Base-by-base conservation (phyloP, 441 rosid genomes). In the Brassica hybrid region DNA sequence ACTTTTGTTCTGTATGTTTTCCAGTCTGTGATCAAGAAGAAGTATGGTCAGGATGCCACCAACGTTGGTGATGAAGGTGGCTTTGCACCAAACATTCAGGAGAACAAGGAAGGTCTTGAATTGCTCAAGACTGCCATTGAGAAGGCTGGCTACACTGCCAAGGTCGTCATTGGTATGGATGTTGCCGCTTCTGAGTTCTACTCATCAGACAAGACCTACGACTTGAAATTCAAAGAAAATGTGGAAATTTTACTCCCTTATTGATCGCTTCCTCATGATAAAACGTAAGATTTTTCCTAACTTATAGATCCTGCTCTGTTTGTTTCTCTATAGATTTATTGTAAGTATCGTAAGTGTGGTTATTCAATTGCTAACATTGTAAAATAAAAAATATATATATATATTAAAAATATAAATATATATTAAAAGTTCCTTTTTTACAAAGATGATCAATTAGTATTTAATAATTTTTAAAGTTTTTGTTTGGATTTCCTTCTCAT, bases 41-140 rank as follows among this genome's bases (percentile, higher is more conserved):
- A 93, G 85, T 94, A 94, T 2, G 98, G 98, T 8, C 98, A 94
- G 80, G 99, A 94, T 83, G 98, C 99, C 48, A 93, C 97, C 30
- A 94, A 94, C 72, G 99, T 94, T 4, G 98, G 99, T 81, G 99
- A 94, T 80, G 99, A 94, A 82, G 99, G 98, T 82, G 99, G 99
- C 62, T 94, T 94, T 27, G 99, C 99, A 50, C 99, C 99, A 54
- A 94, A 93, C 75, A 93, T 95, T 83, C 99, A 96, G 97, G 99
- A 94, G 77, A 96, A 96, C 89, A 90, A 93, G 90, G 99, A 96
- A 85, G 99, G 99, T 62, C 91, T 96, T 52, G 99, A 96, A 80
- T 83, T 96, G 87, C 92, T 96, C 63, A 93, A 96, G 83, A 88
- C 88, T 63, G 99, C 99, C 72, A 95, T 95, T 64, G 97, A 84